Conservation (phyloP, 2,329 filamentous ascomycete genomes). For the Aspergillus phoenicis region DNA sequence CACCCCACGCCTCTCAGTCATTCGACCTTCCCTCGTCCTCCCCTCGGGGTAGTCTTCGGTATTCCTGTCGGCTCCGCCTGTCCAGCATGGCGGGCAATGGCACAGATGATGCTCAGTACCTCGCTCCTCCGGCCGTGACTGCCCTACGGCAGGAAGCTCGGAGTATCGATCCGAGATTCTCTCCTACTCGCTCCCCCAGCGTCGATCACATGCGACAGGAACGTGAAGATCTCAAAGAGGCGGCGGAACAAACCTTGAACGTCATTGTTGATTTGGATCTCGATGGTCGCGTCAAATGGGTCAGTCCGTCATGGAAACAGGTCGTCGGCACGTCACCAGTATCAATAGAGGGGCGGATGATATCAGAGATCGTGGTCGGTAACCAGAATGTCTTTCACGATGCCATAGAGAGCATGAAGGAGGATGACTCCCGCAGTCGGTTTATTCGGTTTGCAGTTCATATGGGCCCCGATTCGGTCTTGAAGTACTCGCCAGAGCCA, state of each 20-base stretch:
- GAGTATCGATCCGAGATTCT: slow-evolving; percentile 36
- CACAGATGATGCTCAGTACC: slow-evolving; percentile 40
- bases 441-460: slow-evolving; percentile 79
- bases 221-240: slow-evolving; percentile 89
- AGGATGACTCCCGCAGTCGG: slow-evolving; percentile 89
- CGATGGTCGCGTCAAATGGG: slow-evolving; percentile 89
- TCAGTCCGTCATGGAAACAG: slow-evolving; percentile 93
- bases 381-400: slow-evolving; percentile 80
- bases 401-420: slow-evolving; percentile 83
- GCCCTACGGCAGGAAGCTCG: slow-evolving; percentile 49
- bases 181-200: slow-evolving; percentile 66
- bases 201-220: slow-evolving; percentile 90
- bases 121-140: slow-evolving; percentile 48
- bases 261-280: slow-evolving; percentile 93
- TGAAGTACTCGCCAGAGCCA: slow-evolving; percentile 51
- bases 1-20: slow-evolving; percentile 9
- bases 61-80: slow-evolving; percentile 18
- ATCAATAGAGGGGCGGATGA: slow-evolving; percentile 72
- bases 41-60: slow-evolving; percentile 11
- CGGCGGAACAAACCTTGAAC: slow-evolving; percentile 93
- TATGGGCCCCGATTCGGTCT: slow-evolving; percentile 69
- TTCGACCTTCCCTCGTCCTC: slow-evolving; percentile 7
- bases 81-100: slow-evolving; percentile 48
- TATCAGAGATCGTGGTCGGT: slow-evolving; percentile 78
- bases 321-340: slow-evolving; percentile 80